phyloP scores from a whole-genome alignment of 164 flowering plant genomes.

The Chimonanthus salicifolius region DNA sequence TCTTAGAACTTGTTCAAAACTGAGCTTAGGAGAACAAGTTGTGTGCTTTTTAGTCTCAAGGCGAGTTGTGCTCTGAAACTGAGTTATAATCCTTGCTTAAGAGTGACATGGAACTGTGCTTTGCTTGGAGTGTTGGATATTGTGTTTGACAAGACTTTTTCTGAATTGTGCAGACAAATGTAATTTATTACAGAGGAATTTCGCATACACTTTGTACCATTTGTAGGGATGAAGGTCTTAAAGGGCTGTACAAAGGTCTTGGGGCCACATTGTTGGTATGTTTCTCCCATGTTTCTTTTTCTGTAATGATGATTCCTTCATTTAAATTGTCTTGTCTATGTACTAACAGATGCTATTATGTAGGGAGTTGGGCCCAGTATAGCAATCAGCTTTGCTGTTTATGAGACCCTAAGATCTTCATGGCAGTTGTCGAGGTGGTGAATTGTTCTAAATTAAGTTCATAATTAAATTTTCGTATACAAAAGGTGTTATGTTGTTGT shows the following conservation, averaged over 20 bases:
- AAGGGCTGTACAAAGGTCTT: constrained; percentile 80
- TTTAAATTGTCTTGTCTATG: constrained; percentile 1
- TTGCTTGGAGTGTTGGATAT: not conserved
- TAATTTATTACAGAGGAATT: constrained; percentile 60
- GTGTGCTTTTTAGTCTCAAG: not conserved
- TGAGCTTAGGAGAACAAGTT: no score
- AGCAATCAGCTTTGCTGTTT: constrained; percentile 81
- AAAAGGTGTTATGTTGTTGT: not conserved
- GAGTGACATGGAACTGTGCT: not conserved
- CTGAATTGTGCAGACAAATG: constrained; percentile 44
- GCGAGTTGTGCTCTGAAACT: not conserved
- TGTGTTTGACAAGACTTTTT: not conserved
- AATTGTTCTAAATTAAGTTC: not conserved
- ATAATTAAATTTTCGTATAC: not conserved
- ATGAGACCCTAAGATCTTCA: constrained; percentile 57
- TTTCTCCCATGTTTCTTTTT: constrained; percentile 1
- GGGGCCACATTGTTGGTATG: constrained; percentile 83
- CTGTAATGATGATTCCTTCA: not conserved
- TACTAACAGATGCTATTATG: constrained; percentile 5
- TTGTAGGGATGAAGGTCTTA: constrained; percentile 61
- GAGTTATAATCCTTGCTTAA: not conserved
- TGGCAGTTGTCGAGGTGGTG: constrained; percentile 63
- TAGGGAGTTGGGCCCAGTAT: constrained; percentile 89
- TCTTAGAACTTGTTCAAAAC: no score
- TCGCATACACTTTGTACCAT: constrained; percentile 62